Percentiles rank a stretch among this genome's conserved stretches.
These are phyloP conservation scores for Candida sojae DNA, from an alignment of 1,139 yeast species.

Conservation along the genomic window DNA sequence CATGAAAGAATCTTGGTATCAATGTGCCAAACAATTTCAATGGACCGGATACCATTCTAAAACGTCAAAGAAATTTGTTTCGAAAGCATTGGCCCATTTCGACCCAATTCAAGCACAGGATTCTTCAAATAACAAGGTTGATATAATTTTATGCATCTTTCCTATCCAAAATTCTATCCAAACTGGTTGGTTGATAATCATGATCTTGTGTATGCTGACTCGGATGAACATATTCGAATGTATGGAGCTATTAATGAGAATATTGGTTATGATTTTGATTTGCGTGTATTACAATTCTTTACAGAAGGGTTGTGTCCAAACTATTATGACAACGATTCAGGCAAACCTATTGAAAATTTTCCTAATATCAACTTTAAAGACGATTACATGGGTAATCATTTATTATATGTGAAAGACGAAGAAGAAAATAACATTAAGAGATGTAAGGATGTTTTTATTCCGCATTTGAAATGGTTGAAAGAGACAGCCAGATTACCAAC, in stretches of 20 bases:
- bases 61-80: constrained; percentile 35
- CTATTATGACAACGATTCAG: constrained; percentile 30
- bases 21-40: constrained; percentile 47
- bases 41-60: constrained; percentile 56
- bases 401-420: constrained; percentile 28
- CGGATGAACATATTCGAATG: constrained; percentile 47
- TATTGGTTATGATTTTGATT: constrained; percentile 56
- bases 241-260: constrained; percentile 41
- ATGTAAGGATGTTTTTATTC: constrained; percentile 40
- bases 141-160: constrained; percentile 57
- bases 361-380: constrained; percentile 16
- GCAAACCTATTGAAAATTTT: constrained; percentile 30
- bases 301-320: constrained; percentile 42
- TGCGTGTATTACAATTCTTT: constrained; percentile 38
- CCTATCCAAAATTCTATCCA: constrained; percentile 66
- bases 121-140: constrained; percentile 12
- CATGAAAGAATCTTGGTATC: constrained; percentile 51
- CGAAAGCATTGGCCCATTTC: constrained; percentile 64
- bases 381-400: constrained; percentile 39
- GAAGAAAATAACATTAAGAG: constrained; percentile 26
- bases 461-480: constrained; percentile 41
- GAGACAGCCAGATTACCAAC: constrained; percentile 20
- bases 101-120: constrained; percentile 44
- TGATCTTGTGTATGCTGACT: constrained; percentile 41
- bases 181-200: constrained; percentile 47